Base-by-base conservation (phyloP, 371 early-diverging fungal genomes). In the Amoeboaphelidium occidentale region DNA sequence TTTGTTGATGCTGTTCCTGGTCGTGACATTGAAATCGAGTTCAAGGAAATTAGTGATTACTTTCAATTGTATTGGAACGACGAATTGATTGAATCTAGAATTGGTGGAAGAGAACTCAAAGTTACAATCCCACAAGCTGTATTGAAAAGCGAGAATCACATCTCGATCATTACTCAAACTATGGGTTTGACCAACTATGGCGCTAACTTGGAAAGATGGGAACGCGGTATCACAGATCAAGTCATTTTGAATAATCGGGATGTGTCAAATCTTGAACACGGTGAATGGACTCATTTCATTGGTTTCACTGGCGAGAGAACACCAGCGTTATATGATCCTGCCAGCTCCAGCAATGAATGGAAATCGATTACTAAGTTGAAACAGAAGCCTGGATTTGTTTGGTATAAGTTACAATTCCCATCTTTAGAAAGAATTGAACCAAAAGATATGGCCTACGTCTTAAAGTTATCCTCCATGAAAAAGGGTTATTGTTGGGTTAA, bases 401-500 rank as follows among this genome's bases (percentile, higher is more conserved):
- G 48, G 13, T 20, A 3, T 51, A 6, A 23, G 39, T 17, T 45
- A 23, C 42, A 32, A 23, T 17, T 24, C 45, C 27, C 26, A 43
- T 17, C 47, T 43, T 27, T 49, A 26, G 17, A 25, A 49, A 25
- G 25, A 25, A 24, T 47, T 44, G 42, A 28, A 27, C 12, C 12
- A n/a, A 27, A 26, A 23, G 47, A 44, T 49, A 27, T 43, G 2
- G 23, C 57, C 2, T 55, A 56, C 45, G 63, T 54, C 17, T 47
- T 70, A 23, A 55, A 67, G 48, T 45, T 68, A 23, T 46, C 55
- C 6, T 55, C 60, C 2, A 62, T 71, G 62, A 55, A 61, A 26
- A 60, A 63, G 48, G 72, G 72, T 24, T 54, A 54, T 21, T 56
- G 60, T 27, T 65, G 55, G 55, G 59, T 69, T 26, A 69, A 71